Conservation (phyloP, 352 stramenopile genomes). For the Phytopythium aichiense region DNA sequence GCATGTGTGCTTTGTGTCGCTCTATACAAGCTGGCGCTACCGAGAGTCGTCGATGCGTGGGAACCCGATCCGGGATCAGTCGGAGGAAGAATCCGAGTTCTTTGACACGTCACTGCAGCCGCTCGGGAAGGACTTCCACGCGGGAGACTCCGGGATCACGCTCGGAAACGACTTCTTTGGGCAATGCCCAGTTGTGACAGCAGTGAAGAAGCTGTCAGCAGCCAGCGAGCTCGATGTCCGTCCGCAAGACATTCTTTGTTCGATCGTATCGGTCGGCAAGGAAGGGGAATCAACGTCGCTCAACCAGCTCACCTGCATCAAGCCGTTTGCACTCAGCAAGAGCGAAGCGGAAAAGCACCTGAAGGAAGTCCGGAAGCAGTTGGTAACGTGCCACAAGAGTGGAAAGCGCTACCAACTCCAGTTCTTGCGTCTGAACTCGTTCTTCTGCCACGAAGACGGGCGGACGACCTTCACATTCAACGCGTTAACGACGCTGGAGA, state of each 20-base stretch:
- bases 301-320: slow-evolving; percentile 43
- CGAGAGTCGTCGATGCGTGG: slow-evolving; percentile 22
- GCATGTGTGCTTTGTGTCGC: slow-evolving; percentile 16
- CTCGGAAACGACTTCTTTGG: slow-evolving; percentile 54
- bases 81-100: slow-evolving; percentile 15
- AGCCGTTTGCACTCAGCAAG: slow-evolving; percentile 36
- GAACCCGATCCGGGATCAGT: slow-evolving; percentile 24
- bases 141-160: slow-evolving; percentile 34
- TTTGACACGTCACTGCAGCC: slow-evolving; percentile 35
- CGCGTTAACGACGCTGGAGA: slow-evolving; percentile 24
- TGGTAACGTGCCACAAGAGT: slow-evolving; percentile 28
- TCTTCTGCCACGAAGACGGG: slow-evolving; percentile 43
- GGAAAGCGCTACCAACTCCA: slow-evolving; percentile 38
- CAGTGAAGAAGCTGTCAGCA: slow-evolving; percentile 25
- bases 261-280: slow-evolving; percentile 27
- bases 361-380: slow-evolving; percentile 21
- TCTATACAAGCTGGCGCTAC: slow-evolving; percentile 37
- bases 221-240: slow-evolving; percentile 10
- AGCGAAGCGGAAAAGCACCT: slow-evolving; percentile 22
- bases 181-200: slow-evolving; percentile 42
- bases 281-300: slow-evolving; percentile 19
- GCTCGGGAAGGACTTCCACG: slow-evolving; percentile 22
- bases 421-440: slow-evolving; percentile 52
- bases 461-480: slow-evolving; percentile 37
- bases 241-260: slow-evolving; percentile 37